Base-by-base conservation (phyloP, 2,329 filamentous ascomycete genomes). In the Colletotrichum chrysophilum region DNA sequence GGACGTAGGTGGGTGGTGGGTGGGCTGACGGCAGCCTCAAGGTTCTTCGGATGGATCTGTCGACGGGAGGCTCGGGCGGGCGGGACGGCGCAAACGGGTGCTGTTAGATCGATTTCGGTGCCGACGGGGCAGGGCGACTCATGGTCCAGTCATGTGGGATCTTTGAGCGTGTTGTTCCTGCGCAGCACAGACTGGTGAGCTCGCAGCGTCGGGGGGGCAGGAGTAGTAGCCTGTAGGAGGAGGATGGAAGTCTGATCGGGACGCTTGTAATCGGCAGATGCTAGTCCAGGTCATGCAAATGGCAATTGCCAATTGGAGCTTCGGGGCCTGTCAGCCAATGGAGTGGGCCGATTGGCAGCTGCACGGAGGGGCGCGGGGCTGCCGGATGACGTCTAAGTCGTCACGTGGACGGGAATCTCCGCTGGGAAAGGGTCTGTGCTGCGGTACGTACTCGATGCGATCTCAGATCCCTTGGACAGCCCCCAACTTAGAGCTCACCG, bases 51-150 rank as follows among this genome's bases (percentile, higher is more conserved):
- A 74, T 64, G 74, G 74, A 52, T 48, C 34, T 14, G 30, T 48
- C 64, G 73, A 62, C 58, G 70, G 65, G 70, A 69, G 18, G 69
- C 32, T 75, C 72, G 72, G 72, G 73, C 72, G 67, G 72, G 71
- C 18, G 43, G 55, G 55, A 28, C 24, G 58, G 58, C 43, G 43
- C 67, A 66, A 38, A 62, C 74, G 74, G 28, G 58, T 73, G 7
- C 64, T 26, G 65, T 65, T 56, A 74, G 30, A 60, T 62, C 32
- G 65, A 34, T 30, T 74, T 76, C 74, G 74, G 74, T 64, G 64
- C 74, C 74, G 74, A 71, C 58, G 58, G 62, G 70, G 56, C 60
- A 74, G 43, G 12, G 10, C 43, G 65, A 69, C 24, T 68, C 64
- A 60, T 76, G 48, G 21, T 16, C 70, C 52, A 52, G 70, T 75